A percentile compares a stretch with the other conserved stretches of the same genome.
phyloP scores from a whole-genome alignment of 495 filamentous ascomycete genomes.

The Saxispiralis lemnorum region DNA sequence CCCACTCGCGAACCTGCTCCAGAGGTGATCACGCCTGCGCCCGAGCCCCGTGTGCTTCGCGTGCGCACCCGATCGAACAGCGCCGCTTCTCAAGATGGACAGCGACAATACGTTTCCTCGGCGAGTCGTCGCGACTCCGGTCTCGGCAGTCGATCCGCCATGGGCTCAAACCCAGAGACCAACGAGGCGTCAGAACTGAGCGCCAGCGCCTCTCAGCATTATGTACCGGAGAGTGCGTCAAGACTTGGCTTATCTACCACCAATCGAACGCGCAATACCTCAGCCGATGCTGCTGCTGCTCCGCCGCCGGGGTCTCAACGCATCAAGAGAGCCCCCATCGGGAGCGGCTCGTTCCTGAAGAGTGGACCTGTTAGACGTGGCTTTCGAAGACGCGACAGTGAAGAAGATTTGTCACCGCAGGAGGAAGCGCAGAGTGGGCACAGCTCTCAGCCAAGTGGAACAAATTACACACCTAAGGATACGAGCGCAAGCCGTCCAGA shows the following conservation, averaged over 20 bases:
- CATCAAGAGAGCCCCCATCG: conserved; percentile 13
- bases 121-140: too few species aligned
- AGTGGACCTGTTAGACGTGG: conserved; percentile 15
- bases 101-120: not conserved
- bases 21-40: conserved; percentile 16
- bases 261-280: conserved; percentile 7
- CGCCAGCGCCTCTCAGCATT: conserved; percentile 5
- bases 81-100: conserved; percentile 12
- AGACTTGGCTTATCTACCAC: conserved; percentile 8
- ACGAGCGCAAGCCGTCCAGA: not conserved
- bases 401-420: conserved; percentile 15
- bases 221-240: conserved; percentile 7
- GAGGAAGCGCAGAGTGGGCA: conserved; percentile 5
- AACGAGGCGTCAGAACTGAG: conserved; percentile 2
- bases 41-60: conserved; percentile 10
- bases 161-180: not conserved
- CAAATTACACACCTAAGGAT: conserved; percentile 7
- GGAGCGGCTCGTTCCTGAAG: conserved; percentile 14
- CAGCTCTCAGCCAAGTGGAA: conserved; percentile 5
- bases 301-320: conserved; percentile 12
- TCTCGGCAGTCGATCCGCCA: too few species aligned
- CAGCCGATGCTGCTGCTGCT: conserved; percentile 5
- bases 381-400: conserved; percentile 16
- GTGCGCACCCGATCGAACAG: conserved; percentile 12
- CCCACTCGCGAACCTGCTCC: conserved; percentile 2